Evolutionary conservation across 1,284 basidiomycete species (phyloP).

Genomic region (Ustilago hordei): DNA sequence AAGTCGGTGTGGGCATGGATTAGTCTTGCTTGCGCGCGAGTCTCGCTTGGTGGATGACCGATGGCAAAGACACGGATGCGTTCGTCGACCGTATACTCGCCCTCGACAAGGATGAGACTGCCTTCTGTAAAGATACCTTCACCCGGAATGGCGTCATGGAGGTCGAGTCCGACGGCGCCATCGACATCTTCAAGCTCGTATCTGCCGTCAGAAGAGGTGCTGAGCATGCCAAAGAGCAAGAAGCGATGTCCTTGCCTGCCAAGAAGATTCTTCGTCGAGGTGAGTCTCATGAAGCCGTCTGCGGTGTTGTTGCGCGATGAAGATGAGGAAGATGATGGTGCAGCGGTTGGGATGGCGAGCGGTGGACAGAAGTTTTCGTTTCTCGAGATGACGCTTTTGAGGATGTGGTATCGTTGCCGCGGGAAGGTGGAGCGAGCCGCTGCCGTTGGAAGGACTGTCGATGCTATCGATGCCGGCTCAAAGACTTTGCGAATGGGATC

Average conservation of each 20-base stretch:
- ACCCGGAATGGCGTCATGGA: conserved; percentile 84
- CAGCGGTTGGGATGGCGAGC: conserved; percentile 42
- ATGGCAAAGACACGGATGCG: conserved; percentile 90
- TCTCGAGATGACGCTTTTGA: conserved; percentile 60
- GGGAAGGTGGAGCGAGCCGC: conserved; percentile 47
- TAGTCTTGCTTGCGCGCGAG: conserved; percentile 46
- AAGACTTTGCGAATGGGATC: conserved; percentile 85
- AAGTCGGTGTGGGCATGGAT: conserved; percentile 72
- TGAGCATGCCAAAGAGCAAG: conserved; percentile 91
- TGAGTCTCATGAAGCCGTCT: conserved; percentile 74
- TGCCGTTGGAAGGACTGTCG: conserved; percentile 55
- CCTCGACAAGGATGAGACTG: conserved; percentile 92
- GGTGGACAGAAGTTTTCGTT: conserved; percentile 68
- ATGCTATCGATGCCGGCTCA: conserved; percentile 70
- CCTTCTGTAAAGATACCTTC: conserved; percentile 98
- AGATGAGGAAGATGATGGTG: conserved; percentile 15
- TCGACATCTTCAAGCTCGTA: conserved; percentile 94
- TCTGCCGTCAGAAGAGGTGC: conserved; percentile 87
- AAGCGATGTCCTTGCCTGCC: conserved; percentile 91
- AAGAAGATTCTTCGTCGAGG: conserved; percentile 94
- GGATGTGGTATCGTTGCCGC: conserved; percentile 57
- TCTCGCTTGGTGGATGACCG: conserved; percentile 84
- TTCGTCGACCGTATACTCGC: conserved; percentile 93
- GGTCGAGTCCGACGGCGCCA: conserved; percentile 88
- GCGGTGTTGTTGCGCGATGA: conserved; percentile 20